phyloP scores from a whole-genome alignment of 2,329 filamentous ascomycete genomes.

The Phialemoniopsis sp. region DNA sequence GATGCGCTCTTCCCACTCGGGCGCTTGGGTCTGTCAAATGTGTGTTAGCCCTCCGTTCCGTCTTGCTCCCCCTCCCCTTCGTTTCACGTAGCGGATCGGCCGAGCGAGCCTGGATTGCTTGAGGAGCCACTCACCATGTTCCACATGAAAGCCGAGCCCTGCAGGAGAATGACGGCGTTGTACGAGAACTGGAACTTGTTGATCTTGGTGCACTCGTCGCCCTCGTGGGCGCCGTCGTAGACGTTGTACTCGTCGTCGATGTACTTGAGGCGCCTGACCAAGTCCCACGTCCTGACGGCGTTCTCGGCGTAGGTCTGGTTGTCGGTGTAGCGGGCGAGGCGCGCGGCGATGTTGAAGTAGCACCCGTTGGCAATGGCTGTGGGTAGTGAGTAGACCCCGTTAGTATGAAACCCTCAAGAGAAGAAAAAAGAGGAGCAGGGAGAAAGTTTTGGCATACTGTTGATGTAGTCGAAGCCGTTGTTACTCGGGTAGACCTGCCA shows the following conservation, averaged over 20 bases:
- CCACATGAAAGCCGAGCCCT: constrained; percentile 66
- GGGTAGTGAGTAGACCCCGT: constrained; percentile 10
- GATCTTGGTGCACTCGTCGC: constrained; percentile 54
- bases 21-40: constrained; percentile 30
- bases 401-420: constrained; percentile 11
- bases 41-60: not conserved
- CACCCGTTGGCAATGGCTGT: constrained; percentile 55
- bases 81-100: not conserved
- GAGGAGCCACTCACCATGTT: constrained; percentile 29
- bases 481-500: constrained; percentile 78
- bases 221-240: constrained; percentile 59
- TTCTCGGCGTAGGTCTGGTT: constrained; percentile 62
- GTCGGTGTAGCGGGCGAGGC: constrained; percentile 66
- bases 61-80: not conserved
- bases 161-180: constrained; percentile 57
- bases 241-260: constrained; percentile 55
- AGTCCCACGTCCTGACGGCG: constrained; percentile 60
- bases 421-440: too few relatives aligned
- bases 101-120: too few relatives aligned
- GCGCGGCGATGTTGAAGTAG: constrained; percentile 62
- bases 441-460: constrained; percentile 19
- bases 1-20: constrained; percentile 49
- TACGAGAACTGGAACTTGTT: constrained; percentile 65
- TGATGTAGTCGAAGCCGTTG: constrained; percentile 74
- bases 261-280: constrained; percentile 50